Percentiles rank a stretch among this genome's conserved stretches.
These are phyloP conservation scores for Cutaneotrichosporon sp. DNA, from an alignment of 1,284 basidiomycete species.

Conservation along the genomic window DNA sequence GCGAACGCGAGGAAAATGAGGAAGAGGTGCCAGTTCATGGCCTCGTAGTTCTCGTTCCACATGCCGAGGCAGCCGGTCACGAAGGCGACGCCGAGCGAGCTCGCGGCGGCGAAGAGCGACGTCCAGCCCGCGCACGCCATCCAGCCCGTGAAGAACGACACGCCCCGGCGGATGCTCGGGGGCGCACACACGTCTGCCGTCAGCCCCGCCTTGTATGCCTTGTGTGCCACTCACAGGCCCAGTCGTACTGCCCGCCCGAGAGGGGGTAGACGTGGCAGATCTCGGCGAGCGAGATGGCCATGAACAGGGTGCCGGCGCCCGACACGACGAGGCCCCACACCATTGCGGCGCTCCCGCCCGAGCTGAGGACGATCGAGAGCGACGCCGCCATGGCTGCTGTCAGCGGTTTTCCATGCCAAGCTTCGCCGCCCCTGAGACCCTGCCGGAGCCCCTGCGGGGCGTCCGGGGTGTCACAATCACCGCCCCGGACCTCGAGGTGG, in stretches of 20 bases:
- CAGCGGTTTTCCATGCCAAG: not conserved
- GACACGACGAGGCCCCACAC: conserved; percentile 49
- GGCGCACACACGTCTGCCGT: conserved; percentile 16
- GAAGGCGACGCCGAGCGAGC: conserved; percentile 33
- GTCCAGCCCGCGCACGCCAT: conserved; percentile 46
- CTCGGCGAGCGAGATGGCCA: conserved; percentile 31
- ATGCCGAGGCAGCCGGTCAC: conserved; percentile 30
- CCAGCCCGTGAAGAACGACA: conserved; percentile 22
- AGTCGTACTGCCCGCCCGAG: conserved; percentile 50
- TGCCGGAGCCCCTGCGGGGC: not conserved
- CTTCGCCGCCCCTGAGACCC: not conserved
- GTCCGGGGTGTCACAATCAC: not conserved
- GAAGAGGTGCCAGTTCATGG: conserved; percentile 19
- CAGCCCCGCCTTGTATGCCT: not conserved
- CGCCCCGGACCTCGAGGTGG: too few species aligned
- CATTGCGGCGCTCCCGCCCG: conserved; percentile 45
- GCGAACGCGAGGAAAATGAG: conserved; percentile 19
- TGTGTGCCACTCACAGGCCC: conserved; percentile 19
- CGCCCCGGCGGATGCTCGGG: not conserved
- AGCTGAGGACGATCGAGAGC: conserved; percentile 34
- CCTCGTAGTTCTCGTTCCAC: conserved; percentile 14
- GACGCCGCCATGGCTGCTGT: conserved; percentile 16
- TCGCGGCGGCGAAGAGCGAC: conserved; percentile 45
- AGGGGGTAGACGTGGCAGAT: conserved; percentile 23
- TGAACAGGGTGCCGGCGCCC: conserved; percentile 34